phyloP scores from a whole-genome alignment of 2,329 filamentous ascomycete genomes.

The Penicillium verrucosum region DNA sequence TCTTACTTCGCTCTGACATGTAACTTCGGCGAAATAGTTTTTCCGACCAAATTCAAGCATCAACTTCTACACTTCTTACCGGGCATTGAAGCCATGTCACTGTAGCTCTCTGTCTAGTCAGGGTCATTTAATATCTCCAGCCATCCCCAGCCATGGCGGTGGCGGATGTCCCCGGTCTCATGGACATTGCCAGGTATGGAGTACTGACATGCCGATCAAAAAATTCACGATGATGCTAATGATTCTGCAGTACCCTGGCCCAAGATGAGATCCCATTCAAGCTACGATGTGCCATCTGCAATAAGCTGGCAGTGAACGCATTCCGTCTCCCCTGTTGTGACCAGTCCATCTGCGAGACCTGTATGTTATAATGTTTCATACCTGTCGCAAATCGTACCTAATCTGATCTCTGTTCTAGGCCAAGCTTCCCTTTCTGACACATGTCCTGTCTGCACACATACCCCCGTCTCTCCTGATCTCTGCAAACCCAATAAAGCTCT shows the following conservation, averaged over 20 bases:
- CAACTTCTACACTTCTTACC: not conserved
- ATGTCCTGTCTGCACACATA: conserved; percentile 92
- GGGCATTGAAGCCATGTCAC: not conserved
- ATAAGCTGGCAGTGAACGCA: conserved; percentile 83
- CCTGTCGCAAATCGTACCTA: not conserved
- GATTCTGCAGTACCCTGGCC: conserved; percentile 61
- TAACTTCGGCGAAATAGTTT: conserved; percentile 20
- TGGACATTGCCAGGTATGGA: conserved; percentile 44
- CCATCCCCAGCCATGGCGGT: conserved; percentile 34
- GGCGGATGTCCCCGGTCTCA: conserved; percentile 40
- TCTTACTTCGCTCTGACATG: not conserved
- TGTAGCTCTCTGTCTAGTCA: not conserved
- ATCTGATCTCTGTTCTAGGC: conserved; percentile 48
- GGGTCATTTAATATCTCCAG: conserved; percentile 1
- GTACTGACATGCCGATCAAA: not conserved
- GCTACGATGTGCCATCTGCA: conserved; percentile 90
- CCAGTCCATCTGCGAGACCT: conserved; percentile 86
- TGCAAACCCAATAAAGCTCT: conserved; percentile 87
- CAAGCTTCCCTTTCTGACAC: conserved; percentile 71
- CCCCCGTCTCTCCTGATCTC: conserved; percentile 77
- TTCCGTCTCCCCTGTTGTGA: conserved; percentile 93
- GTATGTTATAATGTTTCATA: conserved; percentile 52
- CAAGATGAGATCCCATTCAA: conserved; percentile 92
- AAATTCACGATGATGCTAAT: not conserved
- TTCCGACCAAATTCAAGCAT: conserved; percentile 20